Conservation (phyloP, 306 rosid species). For the Canavalia ensiformis region DNA sequence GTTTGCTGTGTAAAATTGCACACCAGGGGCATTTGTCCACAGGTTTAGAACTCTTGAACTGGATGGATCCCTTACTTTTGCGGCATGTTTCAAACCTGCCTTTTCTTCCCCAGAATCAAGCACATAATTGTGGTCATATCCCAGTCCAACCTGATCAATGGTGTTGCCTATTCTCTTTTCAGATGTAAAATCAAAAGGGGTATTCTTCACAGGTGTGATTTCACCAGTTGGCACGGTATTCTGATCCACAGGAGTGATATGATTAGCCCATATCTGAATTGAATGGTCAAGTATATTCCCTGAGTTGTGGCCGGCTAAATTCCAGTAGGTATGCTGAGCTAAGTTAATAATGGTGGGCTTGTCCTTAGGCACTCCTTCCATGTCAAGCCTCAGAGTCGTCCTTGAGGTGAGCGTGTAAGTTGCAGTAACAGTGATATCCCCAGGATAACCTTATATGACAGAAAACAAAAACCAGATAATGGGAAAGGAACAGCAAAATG, state of each 20-base stretch:
- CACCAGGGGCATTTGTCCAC: constrained; percentile 86
- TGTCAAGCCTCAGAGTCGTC: constrained; percentile 87
- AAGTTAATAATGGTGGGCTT: constrained; percentile 84
- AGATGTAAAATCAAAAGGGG: constrained; percentile 84
- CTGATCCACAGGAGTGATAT: constrained; percentile 80
- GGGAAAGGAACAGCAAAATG: neutral
- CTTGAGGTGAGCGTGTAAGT: constrained; percentile 79
- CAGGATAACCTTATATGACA: constrained; percentile 74
- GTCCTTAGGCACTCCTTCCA: constrained; percentile 90
- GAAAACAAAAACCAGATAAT: constrained; percentile 34
- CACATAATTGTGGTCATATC: constrained; percentile 90
- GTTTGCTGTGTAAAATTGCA: constrained; percentile 96
- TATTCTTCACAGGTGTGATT: constrained; percentile 76
- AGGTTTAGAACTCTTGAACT: constrained; percentile 86
- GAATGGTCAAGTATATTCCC: constrained; percentile 81
- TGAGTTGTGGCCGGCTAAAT: constrained; percentile 85
- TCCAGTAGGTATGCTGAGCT: constrained; percentile 96
- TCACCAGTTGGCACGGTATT: constrained; percentile 80
- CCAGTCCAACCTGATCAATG: constrained; percentile 75
- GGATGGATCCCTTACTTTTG: constrained; percentile 83
- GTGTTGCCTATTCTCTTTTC: constrained; percentile 77
- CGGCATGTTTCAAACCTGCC: constrained; percentile 77
- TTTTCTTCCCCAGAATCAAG: constrained; percentile 81
- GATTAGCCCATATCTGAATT: constrained; percentile 75
- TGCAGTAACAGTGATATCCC: constrained; percentile 77